Base-by-base conservation (phyloP, 805 yeast genomes). In the Pichia nakasei region DNA sequence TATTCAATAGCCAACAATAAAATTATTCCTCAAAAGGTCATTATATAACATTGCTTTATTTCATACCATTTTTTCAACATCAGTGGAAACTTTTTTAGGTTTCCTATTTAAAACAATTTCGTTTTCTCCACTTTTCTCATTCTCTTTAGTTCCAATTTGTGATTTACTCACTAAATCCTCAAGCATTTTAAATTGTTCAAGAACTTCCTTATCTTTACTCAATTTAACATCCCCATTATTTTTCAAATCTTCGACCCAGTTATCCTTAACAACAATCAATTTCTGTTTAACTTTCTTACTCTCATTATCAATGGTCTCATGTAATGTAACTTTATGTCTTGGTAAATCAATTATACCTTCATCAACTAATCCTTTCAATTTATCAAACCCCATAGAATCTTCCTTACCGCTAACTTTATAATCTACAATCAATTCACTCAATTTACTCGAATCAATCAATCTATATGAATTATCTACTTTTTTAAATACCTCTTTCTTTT, bases 1-100 rank as follows among this genome's bases (percentile, higher is more conserved):
- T 78, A 76, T 59, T 73, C 72, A 48, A 47, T 60, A 3, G 45
- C 52, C 19, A 24, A 24, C 27, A 24, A 24, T 24, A 24, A n/a
- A n/a, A n/a, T n/a, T n/a, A n/a, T n/a, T n/a, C n/a, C n/a, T n/a
- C n/a, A n/a, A n/a, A n/a, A n/a, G n/a, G n/a, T n/a, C 7, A 13
- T 29, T 29, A 29, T 29, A 29, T 3, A 29, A 2, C 15, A 29
- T 2, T 13, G 11, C 6, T 4, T 9, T 12, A 24, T 13, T 11
- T 13, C 12, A 24, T 13, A 24, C 27, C 27, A 24, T 24, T 13
- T 24, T 24, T 13, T 24, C 12, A 24, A 24, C 27, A 24, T 24
- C 27, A 24, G 9, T 24, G 4, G 27, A 24, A 11, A 24, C 13
- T 24, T 4, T 24, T 13, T 24, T 24, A 3, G 27, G 27, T 24